Evolutionary conservation across 176 grass and related monocot species (phyloP).

Genomic region (Tuctoria greenei): DNA sequence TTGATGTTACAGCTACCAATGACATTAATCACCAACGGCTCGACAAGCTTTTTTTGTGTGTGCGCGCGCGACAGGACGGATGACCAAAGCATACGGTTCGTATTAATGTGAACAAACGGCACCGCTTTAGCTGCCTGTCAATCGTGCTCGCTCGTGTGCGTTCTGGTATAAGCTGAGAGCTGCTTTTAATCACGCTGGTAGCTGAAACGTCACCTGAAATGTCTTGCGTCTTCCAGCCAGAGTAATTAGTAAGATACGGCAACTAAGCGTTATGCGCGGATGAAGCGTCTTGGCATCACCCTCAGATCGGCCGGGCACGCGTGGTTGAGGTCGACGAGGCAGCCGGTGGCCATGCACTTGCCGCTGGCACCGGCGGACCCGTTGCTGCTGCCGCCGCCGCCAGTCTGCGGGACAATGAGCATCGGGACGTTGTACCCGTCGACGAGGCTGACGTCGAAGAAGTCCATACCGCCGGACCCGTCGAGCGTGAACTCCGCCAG

Average conservation of each 20-base stretch:
- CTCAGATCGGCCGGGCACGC: constrained; percentile 69
- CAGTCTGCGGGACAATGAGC: constrained; percentile 63
- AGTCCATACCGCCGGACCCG: constrained; percentile 67
- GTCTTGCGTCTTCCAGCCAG: too few species aligned
- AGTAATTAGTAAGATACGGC: too few species aligned
- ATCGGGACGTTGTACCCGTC: constrained; percentile 84
- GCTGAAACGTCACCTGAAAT: too few species aligned
- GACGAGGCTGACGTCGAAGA: constrained; percentile 97
- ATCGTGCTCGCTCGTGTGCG: too few species aligned
- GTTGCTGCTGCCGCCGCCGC: background rate
- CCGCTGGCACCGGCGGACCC: background rate
- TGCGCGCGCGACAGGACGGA: too few species aligned
- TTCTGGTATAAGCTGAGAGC: too few species aligned
- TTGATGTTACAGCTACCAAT: background rate
- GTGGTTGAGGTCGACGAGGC: constrained; percentile 69
- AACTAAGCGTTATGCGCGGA: too few species aligned
- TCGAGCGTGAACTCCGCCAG: constrained; percentile 89
- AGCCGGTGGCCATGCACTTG: constrained; percentile 77
- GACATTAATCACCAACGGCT: constrained; percentile 10
- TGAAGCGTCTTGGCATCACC: too few species aligned
- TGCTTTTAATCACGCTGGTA: too few species aligned
- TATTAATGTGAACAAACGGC: too few species aligned
- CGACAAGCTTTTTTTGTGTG: background rate
- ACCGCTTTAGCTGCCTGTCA: too few species aligned
- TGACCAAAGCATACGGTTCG: too few species aligned